phyloP scores from a whole-genome alignment of 441 rosid genomes.

The Metrosideros polymorpha region DNA sequence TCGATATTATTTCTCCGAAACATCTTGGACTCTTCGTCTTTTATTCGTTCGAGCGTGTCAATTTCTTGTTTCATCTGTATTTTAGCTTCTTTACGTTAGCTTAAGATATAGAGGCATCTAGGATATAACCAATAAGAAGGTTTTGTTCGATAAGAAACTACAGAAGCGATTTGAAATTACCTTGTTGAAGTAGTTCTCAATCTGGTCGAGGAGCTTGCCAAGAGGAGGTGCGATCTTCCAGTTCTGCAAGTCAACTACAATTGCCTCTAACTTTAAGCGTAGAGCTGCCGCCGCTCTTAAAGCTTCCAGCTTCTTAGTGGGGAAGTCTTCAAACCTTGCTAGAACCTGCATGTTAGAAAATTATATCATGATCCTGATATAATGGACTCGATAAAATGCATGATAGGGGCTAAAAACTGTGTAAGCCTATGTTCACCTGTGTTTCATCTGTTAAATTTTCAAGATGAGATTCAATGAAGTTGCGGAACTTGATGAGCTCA shows the following conservation, averaged over 20 bases:
- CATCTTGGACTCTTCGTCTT: conserved; percentile 1
- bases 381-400: neutral
- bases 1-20: neutral
- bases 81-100: neutral
- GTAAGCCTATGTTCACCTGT: conserved; percentile 1
- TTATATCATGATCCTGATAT: neutral
- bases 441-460: conserved; percentile 81
- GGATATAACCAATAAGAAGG: neutral
- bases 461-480: conserved; percentile 59
- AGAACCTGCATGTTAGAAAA: conserved; percentile 35
- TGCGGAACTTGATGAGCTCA: conserved; percentile 55
- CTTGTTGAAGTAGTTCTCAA: conserved; percentile 5
- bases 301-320: conserved; percentile 71
- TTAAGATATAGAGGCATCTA: neutral
- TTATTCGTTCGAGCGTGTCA: neutral
- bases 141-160: neutral
- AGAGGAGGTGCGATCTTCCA: conserved; percentile 5
- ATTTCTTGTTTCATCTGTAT: conserved; percentile 6
- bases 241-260: conserved; percentile 41
- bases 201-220: neutral
- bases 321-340: conserved; percentile 78
- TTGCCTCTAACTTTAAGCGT: conserved; percentile 39
- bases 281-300: conserved; percentile 66
- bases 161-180: neutral
- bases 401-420: neutral